Evolutionary conservation across 768 basidiomycete species (phyloP).

Genomic region (Cystofilobasidium bisporidii): DNA sequence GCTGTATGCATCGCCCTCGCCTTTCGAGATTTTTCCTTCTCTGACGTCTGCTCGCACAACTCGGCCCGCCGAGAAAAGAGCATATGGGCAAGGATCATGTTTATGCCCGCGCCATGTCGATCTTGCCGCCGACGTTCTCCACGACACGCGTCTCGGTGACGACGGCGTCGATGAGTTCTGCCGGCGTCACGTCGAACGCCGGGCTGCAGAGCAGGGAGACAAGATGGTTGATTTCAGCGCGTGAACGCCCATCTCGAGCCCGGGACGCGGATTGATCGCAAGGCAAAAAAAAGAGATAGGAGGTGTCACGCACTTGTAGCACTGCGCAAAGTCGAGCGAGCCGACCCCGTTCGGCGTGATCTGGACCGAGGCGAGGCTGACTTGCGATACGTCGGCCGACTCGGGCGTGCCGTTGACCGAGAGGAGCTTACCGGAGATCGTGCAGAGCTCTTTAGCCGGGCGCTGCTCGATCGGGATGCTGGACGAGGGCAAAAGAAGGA

Average conservation of each 20-base stretch:
- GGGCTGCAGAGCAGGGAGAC: conserved; percentile 82
- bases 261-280: too few relatives aligned
- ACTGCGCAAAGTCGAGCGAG: conserved; percentile 34
- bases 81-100: too few relatives aligned
- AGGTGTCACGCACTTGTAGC: conserved; percentile 32
- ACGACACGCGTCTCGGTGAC: conserved; percentile 94
- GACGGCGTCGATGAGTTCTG: conserved; percentile 83
- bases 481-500: background rate
- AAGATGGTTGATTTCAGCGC: too few relatives aligned
- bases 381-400: conserved; percentile 39
- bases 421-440: conserved; percentile 71
- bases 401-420: conserved; percentile 43
- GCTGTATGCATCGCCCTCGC: too few relatives aligned
- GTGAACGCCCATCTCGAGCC: too few relatives aligned
- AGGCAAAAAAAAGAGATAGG: background rate
- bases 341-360: conserved; percentile 57
- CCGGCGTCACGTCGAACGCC: conserved; percentile 92
- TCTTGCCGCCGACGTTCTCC: conserved; percentile 43
- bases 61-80: too few relatives aligned
- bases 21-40: too few relatives aligned
- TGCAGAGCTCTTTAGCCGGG: conserved; percentile 73
- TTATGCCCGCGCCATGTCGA: conserved; percentile 15
- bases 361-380: conserved; percentile 67
- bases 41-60: too few relatives aligned
- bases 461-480: conserved; percentile 91